These are phyloP conservation scores for Aspergillus sparsus DNA, from an alignment of 495 filamentous ascomycete species.

Conservation along the genomic window DNA sequence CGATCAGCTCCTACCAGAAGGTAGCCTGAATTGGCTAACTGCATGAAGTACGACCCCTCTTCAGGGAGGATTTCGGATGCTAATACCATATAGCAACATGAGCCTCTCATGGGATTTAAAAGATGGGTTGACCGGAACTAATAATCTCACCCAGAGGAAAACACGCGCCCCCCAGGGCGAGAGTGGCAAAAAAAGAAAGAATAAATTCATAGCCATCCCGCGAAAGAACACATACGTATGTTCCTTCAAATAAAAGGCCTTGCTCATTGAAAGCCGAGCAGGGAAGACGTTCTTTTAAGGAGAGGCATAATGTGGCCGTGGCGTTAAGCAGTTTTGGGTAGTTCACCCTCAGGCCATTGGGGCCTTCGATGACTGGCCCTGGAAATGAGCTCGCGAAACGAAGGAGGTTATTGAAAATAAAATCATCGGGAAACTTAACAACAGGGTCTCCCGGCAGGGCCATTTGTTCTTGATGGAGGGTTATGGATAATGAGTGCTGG, in stretches of 20 bases:
- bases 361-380: background rate
- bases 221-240: conserved; percentile 1
- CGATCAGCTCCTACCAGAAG: background rate
- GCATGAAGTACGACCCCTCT: conserved; percentile 1
- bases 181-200: background rate
- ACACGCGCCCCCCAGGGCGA: background rate
- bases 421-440: background rate
- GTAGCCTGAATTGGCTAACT: background rate
- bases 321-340: background rate
- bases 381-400: background rate
- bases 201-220: conserved; percentile 1
- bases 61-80: background rate
- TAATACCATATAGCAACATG: background rate
- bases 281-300: background rate
- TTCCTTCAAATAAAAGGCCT: background rate
- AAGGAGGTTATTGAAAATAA: background rate
- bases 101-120: background rate
- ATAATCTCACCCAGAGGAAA: background rate
- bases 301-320: background rate
- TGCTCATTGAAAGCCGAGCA: background rate
- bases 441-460: background rate
- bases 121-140: background rate
- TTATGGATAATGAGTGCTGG: background rate
- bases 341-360: background rate
- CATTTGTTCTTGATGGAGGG: background rate